A percentile compares a stretch with the other conserved stretches of the same genome.
These are phyloP conservation scores for Schoenoplectus triqueter DNA, from an alignment of 202 grass and related monocot genomes.

Conservation along the genomic window DNA sequence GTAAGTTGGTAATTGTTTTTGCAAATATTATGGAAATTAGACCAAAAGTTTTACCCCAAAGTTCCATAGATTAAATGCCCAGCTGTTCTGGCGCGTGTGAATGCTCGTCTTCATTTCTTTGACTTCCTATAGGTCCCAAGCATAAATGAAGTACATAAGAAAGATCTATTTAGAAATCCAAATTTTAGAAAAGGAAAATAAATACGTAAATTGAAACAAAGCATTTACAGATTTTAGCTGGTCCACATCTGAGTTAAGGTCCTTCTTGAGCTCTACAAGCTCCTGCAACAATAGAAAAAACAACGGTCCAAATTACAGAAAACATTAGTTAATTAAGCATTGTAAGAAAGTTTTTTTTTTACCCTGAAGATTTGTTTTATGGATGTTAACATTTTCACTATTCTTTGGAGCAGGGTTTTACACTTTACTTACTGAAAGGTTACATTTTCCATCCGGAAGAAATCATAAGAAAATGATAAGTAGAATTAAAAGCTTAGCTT, in stretches of 20 bases:
- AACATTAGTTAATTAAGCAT: background rate
- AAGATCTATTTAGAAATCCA: background rate
- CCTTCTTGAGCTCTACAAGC: constrained; percentile 55
- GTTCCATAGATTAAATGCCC: constrained; percentile 28
- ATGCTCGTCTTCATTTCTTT: constrained; percentile 51
- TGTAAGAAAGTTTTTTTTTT: background rate
- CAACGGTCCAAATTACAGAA: background rate
- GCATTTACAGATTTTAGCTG: constrained; percentile 55
- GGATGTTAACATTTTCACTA: background rate
- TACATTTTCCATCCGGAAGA: background rate
- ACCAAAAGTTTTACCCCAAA: constrained; percentile 41
- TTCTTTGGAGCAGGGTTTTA: constrained; percentile 2
- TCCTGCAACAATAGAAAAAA: constrained; percentile 46
- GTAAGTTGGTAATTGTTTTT: constrained; percentile 7
- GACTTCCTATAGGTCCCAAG: constrained; percentile 53
- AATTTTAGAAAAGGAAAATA: background rate
- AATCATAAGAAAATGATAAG: background rate
- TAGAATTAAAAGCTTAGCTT: constrained; percentile 27
- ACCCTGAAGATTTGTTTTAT: background rate
- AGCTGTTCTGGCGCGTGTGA: constrained; percentile 47
- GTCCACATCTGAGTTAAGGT: constrained; percentile 50
- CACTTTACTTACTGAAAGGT: background rate
- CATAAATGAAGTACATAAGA: constrained; percentile 27
- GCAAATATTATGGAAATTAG: background rate
- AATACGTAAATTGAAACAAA: background rate